These are phyloP conservation scores for Chalciporus chontae DNA, from an alignment of 768 basidiomycete species.

Conservation along the genomic window DNA sequence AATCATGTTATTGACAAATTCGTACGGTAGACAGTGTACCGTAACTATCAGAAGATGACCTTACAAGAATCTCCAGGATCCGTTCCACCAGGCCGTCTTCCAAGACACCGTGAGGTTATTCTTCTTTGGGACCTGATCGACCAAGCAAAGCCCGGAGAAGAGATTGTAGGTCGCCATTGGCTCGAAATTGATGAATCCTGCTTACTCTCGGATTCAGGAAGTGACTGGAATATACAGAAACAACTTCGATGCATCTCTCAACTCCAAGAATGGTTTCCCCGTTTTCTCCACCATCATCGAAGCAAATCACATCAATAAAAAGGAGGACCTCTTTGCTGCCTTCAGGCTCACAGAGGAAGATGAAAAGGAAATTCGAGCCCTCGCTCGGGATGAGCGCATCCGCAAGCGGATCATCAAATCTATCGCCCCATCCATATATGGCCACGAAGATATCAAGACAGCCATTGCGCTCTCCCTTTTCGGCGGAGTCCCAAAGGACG, in stretches of 20 bases:
- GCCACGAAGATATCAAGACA: conserved; percentile 99
- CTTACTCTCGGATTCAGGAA: conserved; percentile 54
- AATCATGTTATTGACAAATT: not conserved
- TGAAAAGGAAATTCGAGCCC: conserved; percentile 82
- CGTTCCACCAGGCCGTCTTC: conserved; percentile 95
- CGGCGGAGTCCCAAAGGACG: conserved; percentile 91
- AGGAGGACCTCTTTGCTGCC: conserved; percentile 98
- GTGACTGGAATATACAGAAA: conserved; percentile 97
- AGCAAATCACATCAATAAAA: conserved; percentile 98
- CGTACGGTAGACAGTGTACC: conserved; percentile 80
- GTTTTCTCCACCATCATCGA: conserved; percentile 98
- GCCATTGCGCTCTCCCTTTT: conserved; percentile 94
- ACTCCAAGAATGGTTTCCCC: conserved; percentile 98
- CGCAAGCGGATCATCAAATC: conserved; percentile 97
- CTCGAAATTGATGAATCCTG: not conserved
- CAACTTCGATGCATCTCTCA: conserved; percentile 97
- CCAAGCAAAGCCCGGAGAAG: conserved; percentile 96
- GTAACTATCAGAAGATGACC: conserved; percentile 99
- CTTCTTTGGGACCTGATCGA: conserved; percentile 98
- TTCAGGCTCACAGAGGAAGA: conserved; percentile 97
- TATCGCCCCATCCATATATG: conserved; percentile 98
- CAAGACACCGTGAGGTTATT: conserved; percentile 94
- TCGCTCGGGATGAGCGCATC: conserved; percentile 90
- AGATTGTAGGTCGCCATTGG: conserved; percentile 63
- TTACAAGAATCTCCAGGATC: conserved; percentile 97